Base-by-base conservation (phyloP, 208 protist species). In the Crithidia sp. region DNA sequence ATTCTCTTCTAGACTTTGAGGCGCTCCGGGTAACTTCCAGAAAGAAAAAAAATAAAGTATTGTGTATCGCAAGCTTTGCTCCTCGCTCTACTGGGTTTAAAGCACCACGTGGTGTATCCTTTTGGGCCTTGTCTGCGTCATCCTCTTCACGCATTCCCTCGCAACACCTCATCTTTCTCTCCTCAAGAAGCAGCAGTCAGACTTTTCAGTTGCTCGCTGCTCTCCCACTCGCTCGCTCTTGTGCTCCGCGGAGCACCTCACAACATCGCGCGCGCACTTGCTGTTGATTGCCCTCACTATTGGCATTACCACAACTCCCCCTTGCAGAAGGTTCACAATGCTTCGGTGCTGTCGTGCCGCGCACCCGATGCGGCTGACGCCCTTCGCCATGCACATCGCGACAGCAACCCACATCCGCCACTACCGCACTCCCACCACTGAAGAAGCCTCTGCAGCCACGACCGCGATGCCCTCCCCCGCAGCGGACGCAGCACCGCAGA, bases 401-500 rank as follows among this genome's bases (percentile, higher is more conserved):
- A 4, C 43, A 5, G 17, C 17, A 3, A 41, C 65, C 6, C 14
- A 47, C 3, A 12, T 12, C 19, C 65, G 65, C 41, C 61, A 53
- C 54, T 70, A 61, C 13, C 65, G 53, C 49, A 37, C 64, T 10
- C 7, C 39, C 7, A 2, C 36, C 28, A 45, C 49, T 0, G 16
- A 44, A 5, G 52, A 6, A 3, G 44, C n/a, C 2, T 12, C 41
- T 55, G 50, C 56, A 7, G 12, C 41, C n/a, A 37, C 39, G 45
- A 7, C 65, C 7, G 40, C 53, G 0, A 0, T 17, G 9, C 37
- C 65, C 50, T 28, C 54, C 2, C 54, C 63, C 0, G 7, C 55
- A 19, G 49, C n/a, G 0, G 71, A 71, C 0, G 54, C 62, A 3
- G 2, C 45, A 19, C 56, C 74, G 49, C 67, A 56, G 19, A 87